These are phyloP conservation scores for Cryptococcus amylolentus DNA, from an alignment of 1,284 basidiomycete species.

Conservation along the genomic window DNA sequence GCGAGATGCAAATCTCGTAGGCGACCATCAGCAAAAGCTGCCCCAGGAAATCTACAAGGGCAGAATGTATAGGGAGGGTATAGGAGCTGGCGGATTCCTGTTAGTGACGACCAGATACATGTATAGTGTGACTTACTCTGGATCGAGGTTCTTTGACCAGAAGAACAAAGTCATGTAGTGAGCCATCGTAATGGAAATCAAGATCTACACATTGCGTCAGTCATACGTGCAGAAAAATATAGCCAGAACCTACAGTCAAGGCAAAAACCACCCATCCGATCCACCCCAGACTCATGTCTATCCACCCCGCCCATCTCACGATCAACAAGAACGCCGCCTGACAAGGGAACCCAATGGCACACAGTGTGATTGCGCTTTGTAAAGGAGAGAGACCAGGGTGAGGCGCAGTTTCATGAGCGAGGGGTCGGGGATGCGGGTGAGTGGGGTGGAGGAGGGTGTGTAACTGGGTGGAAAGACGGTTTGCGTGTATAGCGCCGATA, in stretches of 20 bases:
- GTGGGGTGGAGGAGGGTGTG: slow-evolving; percentile 38
- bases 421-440: slow-evolving; percentile 5
- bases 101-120: not conserved
- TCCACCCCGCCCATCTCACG: slow-evolving; percentile 68
- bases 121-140: slow-evolving; percentile 57
- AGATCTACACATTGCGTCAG: slow-evolving; percentile 54
- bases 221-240: not conserved
- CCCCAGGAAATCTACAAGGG: slow-evolving; percentile 85
- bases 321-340: slow-evolving; percentile 68
- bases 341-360: slow-evolving; percentile 70
- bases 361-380: slow-evolving; percentile 57
- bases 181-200: slow-evolving; percentile 66
- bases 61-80: slow-evolving; percentile 85
- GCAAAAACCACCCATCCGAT: slow-evolving; percentile 66
- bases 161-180: slow-evolving; percentile 69
- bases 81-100: slow-evolving; percentile 58
- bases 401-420: not conserved
- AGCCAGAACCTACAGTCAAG: slow-evolving; percentile 60
- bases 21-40: slow-evolving; percentile 66
- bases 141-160: slow-evolving; percentile 79
- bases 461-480: slow-evolving; percentile 71
- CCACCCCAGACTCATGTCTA: slow-evolving; percentile 65
- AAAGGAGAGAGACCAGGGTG: slow-evolving; percentile 30
- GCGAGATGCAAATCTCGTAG: slow-evolving; percentile 49
- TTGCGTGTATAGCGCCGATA: slow-evolving; percentile 87